Evolutionary conservation across 306 rosid genomes (phyloP).

Genomic region (Herpetospermum pedunculosum): DNA sequence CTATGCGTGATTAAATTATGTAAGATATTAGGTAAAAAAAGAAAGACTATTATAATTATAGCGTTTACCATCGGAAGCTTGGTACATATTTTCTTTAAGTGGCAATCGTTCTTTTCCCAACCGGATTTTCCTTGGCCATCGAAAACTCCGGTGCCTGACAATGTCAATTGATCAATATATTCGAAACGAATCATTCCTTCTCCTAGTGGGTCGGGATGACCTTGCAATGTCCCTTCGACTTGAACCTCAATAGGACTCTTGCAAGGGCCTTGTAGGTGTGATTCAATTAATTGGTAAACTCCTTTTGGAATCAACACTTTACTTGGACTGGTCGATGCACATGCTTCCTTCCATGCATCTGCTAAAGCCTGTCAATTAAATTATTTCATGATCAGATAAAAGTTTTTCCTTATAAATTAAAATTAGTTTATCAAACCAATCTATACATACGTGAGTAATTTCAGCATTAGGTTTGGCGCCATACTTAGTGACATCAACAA

Average conservation of each 20-base stretch:
- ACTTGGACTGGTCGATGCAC: conserved; percentile 6
- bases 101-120: conserved; percentile 24
- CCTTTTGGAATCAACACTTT: conserved; percentile 15
- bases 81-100: conserved; percentile 1
- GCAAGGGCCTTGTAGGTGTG: conserved; percentile 26
- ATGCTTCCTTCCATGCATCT: conserved; percentile 33
- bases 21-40: background rate
- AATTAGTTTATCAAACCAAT: background rate
- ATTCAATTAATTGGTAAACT: background rate
- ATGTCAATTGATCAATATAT: conserved; percentile 14
- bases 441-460: conserved; percentile 1
- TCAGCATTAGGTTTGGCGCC: conserved; percentile 14
- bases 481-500: conserved; percentile 9
- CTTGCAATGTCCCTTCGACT: conserved; percentile 21
- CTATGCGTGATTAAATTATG: no score
- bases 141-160: conserved; percentile 30
- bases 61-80: conserved; percentile 17
- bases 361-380: conserved; percentile 9
- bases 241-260: conserved; percentile 21
- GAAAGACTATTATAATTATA: background rate
- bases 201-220: conserved; percentile 5
- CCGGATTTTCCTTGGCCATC: conserved; percentile 31
- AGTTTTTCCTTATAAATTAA: background rate
- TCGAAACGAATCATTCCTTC: conserved; percentile 20
- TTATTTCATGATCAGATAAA: background rate